These are phyloP conservation scores for Bipolaris victoriae DNA, from an alignment of 2,329 filamentous ascomycete genomes.

Conservation along the genomic window DNA sequence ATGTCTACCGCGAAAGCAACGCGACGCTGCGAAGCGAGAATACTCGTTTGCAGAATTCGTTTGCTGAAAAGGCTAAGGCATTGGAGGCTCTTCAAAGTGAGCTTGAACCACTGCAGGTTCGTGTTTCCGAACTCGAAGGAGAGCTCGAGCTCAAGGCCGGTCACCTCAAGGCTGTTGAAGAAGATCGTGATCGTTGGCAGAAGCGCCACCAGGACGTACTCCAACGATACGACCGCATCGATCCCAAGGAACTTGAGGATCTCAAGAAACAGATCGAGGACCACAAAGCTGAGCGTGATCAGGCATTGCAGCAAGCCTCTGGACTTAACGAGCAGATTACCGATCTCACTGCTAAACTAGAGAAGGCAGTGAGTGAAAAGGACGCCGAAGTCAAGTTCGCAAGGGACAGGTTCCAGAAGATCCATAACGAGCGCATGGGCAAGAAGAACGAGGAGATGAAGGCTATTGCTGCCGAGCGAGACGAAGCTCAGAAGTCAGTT, in stretches of 20 bases:
- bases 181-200: slow-evolving; percentile 93
- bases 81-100: slow-evolving; percentile 75
- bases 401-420: slow-evolving; percentile 59
- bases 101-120: slow-evolving; percentile 81
- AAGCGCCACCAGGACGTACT: slow-evolving; percentile 95
- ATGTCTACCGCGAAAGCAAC: slow-evolving; percentile 93
- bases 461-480: slow-evolving; percentile 65
- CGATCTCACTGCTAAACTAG: slow-evolving; percentile 45
- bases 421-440: slow-evolving; percentile 30
- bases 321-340: slow-evolving; percentile 57
- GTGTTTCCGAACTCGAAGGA: slow-evolving; percentile 81
- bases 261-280: slow-evolving; percentile 77
- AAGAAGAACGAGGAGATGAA: slow-evolving; percentile 58
- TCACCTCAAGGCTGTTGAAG: slow-evolving; percentile 85
- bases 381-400: slow-evolving; percentile 49
- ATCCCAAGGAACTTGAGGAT: slow-evolving; percentile 89
- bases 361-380: slow-evolving; percentile 45
- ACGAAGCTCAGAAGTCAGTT: slow-evolving; percentile 54
- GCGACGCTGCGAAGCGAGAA: slow-evolving; percentile 88
- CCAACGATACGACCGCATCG: slow-evolving; percentile 92
- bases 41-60: slow-evolving; percentile 75
- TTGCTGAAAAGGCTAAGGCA: slow-evolving; percentile 75
- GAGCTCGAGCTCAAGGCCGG: slow-evolving; percentile 81
- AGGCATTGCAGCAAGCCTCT: slow-evolving; percentile 59
- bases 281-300: slow-evolving; percentile 59